Evolutionary conservation across 1,284 basidiomycete species (phyloP).

Genomic region (Albatrellus sp.): DNA sequence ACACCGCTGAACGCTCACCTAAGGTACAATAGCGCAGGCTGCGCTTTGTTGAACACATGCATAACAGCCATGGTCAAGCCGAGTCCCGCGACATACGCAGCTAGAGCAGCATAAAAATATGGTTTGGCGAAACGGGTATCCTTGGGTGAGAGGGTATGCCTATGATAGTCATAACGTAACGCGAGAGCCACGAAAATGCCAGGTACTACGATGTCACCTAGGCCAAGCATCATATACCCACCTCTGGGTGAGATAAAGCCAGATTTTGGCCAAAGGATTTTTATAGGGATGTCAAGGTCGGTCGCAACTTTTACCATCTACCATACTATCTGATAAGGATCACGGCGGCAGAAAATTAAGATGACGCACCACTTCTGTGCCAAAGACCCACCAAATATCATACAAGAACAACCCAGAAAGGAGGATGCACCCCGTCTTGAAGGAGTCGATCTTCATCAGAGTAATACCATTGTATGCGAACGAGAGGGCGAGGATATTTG

Average conservation of each 20-base stretch:
- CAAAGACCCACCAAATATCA: slow-evolving; percentile 86
- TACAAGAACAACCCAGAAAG: slow-evolving; percentile 78
- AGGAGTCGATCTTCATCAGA: slow-evolving; percentile 81
- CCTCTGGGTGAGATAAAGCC: slow-evolving; percentile 37
- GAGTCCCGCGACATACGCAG: slow-evolving; percentile 74
- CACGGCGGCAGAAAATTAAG: not conserved
- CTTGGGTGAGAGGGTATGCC: slow-evolving; percentile 15
- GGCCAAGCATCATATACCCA: slow-evolving; percentile 85
- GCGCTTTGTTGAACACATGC: slow-evolving; percentile 71
- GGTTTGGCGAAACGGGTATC: slow-evolving; percentile 45
- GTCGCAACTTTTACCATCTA: slow-evolving; percentile 92
- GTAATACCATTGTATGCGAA: slow-evolving; percentile 78
- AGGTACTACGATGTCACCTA: slow-evolving; percentile 86
- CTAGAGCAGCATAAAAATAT: slow-evolving; percentile 68
- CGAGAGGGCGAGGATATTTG: slow-evolving; percentile 74
- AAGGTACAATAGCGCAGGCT: slow-evolving; percentile 90
- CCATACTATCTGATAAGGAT: not conserved
- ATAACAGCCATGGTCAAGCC: slow-evolving; percentile 78
- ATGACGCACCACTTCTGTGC: slow-evolving; percentile 62
- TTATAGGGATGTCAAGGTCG: slow-evolving; percentile 88
- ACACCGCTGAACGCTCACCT: slow-evolving; percentile 38
- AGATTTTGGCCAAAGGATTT: slow-evolving; percentile 78
- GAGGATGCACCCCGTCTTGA: slow-evolving; percentile 79
- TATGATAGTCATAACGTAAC: slow-evolving; percentile 75
- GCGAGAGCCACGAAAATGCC: slow-evolving; percentile 86